Evolutionary conservation across 176 grass and related monocot species (phyloP), one percentile per base, ranked within the genome.

Genomic region (Chloris gayana): DNA sequence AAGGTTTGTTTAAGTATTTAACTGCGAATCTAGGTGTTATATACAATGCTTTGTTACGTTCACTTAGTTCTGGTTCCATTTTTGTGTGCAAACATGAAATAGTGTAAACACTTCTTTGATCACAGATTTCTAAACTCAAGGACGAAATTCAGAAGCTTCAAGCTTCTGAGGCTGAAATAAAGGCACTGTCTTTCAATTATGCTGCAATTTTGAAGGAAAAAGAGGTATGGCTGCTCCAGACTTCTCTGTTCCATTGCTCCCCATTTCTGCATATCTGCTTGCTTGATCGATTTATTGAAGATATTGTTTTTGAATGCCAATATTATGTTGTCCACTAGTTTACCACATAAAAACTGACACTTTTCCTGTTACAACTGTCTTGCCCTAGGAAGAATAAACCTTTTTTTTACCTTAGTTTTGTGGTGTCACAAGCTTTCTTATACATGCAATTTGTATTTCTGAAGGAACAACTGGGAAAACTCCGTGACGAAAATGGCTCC

Each of bases 181-280:
- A 94, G 82, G 88, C 95, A 34, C 56, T 98, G 17, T 98, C 95
- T 65, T 89, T 95, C 65, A 98, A 95, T 89, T 98, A 98, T 91
- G 95, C 89, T 46, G 86, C 95, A 69, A 88, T 95, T 67, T 82
- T 98, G 42, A 98, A 93, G 74, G 95, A 98, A 81, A 98, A 95
- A 85, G 95, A 98, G 85, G 95, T 98, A 90, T 58, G 59, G n/a
- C 46, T 73, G 37, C n/a, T 91, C 69, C 21, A 27, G 81, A 32
- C 32, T 0, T 45, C n/a, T 10, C 1, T 46, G 30, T 35, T 54
- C 19, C 6, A 7, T 72, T 44, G 41, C 10, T 30, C 9, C 15
- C 15, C 4, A 38, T 53, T 6, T 39, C 6, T 26, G 2, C 4
- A 7, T 64, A 51, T 82, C 24, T 82, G 2, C 33, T 78, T 77